Evolutionary conservation across 768 basidiomycete genomes (phyloP).

Genomic region (Amanita brunnescens): DNA sequence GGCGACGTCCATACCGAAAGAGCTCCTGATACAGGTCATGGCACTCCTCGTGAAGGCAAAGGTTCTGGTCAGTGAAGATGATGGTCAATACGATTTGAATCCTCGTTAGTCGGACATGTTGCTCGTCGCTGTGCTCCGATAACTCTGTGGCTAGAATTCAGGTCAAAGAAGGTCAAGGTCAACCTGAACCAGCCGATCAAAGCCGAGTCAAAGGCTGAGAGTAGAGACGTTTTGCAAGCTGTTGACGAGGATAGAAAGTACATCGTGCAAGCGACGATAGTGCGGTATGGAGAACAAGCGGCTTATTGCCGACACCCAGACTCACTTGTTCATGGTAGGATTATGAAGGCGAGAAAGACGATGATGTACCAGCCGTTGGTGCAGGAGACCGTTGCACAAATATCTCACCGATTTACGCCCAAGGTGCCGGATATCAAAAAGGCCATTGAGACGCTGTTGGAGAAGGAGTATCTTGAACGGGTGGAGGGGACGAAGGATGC

Average conservation of each 20-base stretch:
- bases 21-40: slow-evolving; percentile 66
- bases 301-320: no score
- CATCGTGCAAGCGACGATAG: slow-evolving; percentile 90
- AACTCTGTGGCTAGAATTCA: slow-evolving; percentile 50
- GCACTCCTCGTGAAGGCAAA: slow-evolving; percentile 79
- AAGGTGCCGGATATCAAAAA: slow-evolving; percentile 97
- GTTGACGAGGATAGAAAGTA: slow-evolving; percentile 98
- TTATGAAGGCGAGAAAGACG: slow-evolving; percentile 93
- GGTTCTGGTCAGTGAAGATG: slow-evolving; percentile 80
- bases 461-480: slow-evolving; percentile 97
- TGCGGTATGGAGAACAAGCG: slow-evolving; percentile 38
- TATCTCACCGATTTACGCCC: slow-evolving; percentile 80
- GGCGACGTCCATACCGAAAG: slow-evolving; percentile 76
- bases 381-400: slow-evolving; percentile 84
- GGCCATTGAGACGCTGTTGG: slow-evolving; percentile 90
- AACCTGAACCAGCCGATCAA: slow-evolving; percentile 90
- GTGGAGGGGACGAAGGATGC: slow-evolving; percentile 84
- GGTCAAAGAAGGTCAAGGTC: slow-evolving; percentile 89
- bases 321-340: slow-evolving; percentile 39
- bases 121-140: neutral
- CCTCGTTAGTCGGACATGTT: slow-evolving; percentile 34
- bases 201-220: slow-evolving; percentile 88
- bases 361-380: slow-evolving; percentile 91
- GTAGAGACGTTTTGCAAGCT: slow-evolving; percentile 80
- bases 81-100: slow-evolving; percentile 87